phyloP scores from a whole-genome alignment of 164 flowering plant genomes.

The Amborella trichopoda region DNA sequence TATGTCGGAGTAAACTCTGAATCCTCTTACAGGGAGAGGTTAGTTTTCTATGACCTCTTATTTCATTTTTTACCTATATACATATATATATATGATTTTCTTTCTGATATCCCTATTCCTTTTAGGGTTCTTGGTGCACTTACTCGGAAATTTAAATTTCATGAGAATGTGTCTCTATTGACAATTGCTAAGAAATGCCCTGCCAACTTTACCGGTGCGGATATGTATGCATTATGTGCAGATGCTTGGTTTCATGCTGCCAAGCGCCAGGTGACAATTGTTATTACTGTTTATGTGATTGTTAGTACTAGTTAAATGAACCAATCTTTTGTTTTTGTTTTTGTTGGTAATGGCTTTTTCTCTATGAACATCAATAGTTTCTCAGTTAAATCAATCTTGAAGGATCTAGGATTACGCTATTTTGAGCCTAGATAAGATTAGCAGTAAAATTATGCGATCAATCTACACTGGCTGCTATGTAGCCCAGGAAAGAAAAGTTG shows the following conservation, averaged over 20 bases:
- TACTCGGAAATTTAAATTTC: slow-evolving; percentile 73
- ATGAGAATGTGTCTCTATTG: slow-evolving; percentile 61
- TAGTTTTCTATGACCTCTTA: slow-evolving; percentile 2
- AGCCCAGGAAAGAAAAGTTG: too few species aligned
- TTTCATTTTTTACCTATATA: background rate
- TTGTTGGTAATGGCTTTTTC: too few species aligned
- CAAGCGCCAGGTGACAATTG: slow-evolving; percentile 46
- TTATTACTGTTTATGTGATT: background rate
- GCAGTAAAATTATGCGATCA: too few species aligned
- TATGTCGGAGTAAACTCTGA: slow-evolving; percentile 92
- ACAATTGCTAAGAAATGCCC: slow-evolving; percentile 72
- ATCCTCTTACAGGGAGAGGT: slow-evolving; percentile 76
- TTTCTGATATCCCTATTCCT: background rate
- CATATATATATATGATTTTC: background rate
- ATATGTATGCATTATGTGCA: slow-evolving; percentile 59
- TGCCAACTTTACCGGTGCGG: slow-evolving; percentile 90
- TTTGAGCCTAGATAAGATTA: too few species aligned
- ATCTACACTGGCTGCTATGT: too few species aligned
- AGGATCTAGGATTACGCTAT: too few species aligned
- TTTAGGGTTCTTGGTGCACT: slow-evolving; percentile 84
- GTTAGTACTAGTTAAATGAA: too few species aligned
- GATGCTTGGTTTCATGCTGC: slow-evolving; percentile 98
- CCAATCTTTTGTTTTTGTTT: too few species aligned
- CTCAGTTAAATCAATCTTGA: too few species aligned
- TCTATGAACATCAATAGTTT: too few species aligned